phyloP scores from a whole-genome alignment of 148 eudicot species.

The Camellia granthamiana region DNA sequence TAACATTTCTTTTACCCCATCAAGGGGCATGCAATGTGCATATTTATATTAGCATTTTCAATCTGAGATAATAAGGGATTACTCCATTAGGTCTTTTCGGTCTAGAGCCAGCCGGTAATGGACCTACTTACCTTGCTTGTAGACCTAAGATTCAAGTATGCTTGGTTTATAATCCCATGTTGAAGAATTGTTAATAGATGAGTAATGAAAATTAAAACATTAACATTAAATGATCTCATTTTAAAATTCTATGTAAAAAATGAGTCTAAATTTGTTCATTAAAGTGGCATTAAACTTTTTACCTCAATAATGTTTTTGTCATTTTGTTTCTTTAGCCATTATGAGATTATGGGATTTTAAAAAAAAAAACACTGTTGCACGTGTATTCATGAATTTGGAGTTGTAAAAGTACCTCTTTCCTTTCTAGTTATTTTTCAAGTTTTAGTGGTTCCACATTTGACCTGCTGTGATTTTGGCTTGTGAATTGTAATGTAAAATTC shows the following conservation, averaged over 20 bases:
- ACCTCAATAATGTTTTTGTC: background rate
- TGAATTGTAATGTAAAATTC: too few species aligned
- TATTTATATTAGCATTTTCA: background rate
- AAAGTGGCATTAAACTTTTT: background rate
- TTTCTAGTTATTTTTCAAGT: background rate
- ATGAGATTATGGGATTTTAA: background rate
- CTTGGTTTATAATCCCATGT: background rate
- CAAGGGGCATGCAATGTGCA: background rate
- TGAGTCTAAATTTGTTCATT: background rate
- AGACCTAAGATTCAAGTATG: background rate
- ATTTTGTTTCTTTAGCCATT: background rate
- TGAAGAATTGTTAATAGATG: background rate
- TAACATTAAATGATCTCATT: background rate
- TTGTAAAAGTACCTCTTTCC: background rate
- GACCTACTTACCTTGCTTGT: too few species aligned
- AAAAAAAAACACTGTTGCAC: background rate
- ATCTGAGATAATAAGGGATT: too few species aligned
- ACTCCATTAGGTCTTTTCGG: too few species aligned
- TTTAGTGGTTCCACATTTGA: background rate
- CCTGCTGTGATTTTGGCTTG: background rate
- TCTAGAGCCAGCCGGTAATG: too few species aligned
- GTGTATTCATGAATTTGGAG: background rate
- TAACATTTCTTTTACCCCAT: slow-evolving; percentile 19
- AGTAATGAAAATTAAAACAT: background rate
- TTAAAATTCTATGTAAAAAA: background rate